Evolutionary conservation across 2,329 filamentous ascomycete species (phyloP).

Genomic region (Nothopassalora personata): DNA sequence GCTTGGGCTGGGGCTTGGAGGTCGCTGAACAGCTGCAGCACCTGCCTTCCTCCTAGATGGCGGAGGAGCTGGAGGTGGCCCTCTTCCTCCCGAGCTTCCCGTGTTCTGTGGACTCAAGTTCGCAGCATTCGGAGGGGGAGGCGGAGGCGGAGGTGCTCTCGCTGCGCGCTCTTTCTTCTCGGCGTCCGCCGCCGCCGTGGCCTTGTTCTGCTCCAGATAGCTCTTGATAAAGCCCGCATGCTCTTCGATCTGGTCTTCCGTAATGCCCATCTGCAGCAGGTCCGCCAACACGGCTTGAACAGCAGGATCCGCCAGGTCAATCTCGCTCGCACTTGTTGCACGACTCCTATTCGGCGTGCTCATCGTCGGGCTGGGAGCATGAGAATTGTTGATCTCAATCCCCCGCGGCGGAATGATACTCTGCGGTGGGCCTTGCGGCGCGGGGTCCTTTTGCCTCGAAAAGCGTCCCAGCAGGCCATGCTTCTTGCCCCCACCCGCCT

Average conservation of each 20-base stretch:
- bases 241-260: constrained; percentile 61
- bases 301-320: constrained; percentile 58
- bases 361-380: constrained; percentile 32
- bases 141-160: constrained; percentile 60
- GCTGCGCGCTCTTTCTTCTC: constrained; percentile 45
- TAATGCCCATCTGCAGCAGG: constrained; percentile 60
- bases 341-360: constrained; percentile 24
- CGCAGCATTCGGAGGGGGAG: constrained; percentile 48
- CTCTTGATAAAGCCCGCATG: constrained; percentile 64
- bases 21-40: constrained; percentile 39
- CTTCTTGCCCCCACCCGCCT: constrained; percentile 7
- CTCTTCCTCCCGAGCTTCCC: constrained; percentile 53
- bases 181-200: constrained; percentile 42
- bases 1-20: constrained; percentile 52
- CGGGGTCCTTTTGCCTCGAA: constrained; percentile 20
- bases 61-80: constrained; percentile 55
- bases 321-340: constrained; percentile 37
- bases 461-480: constrained; percentile 24
- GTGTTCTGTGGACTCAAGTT: constrained; percentile 58
- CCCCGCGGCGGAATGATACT: constrained; percentile 48
- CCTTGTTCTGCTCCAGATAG: constrained; percentile 61
- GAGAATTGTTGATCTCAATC: constrained; percentile 26
- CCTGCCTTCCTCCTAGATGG: constrained; percentile 36
- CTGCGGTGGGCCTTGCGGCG: constrained; percentile 38
- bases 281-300: constrained; percentile 59